Evolutionary conservation across 257 asterid species (phyloP).

Genomic region (Ilex aquifolium): DNA sequence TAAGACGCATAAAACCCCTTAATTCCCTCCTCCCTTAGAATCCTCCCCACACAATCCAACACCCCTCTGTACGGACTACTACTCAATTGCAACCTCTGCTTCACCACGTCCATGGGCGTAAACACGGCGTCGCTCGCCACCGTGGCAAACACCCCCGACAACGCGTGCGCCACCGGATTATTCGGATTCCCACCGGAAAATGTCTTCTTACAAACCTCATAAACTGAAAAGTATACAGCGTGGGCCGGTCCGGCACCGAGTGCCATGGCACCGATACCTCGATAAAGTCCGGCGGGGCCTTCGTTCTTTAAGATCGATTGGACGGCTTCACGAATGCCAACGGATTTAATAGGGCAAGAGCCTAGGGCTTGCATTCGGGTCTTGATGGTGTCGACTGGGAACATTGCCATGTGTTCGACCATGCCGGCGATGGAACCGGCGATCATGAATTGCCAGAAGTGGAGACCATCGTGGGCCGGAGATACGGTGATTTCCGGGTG

Average conservation of each 20-base stretch:
- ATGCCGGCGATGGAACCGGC: constrained; percentile 91
- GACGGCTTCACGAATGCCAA: constrained; percentile 52
- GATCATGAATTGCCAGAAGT: constrained; percentile 85
- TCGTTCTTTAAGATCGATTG: constrained; percentile 59
- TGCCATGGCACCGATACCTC: constrained; percentile 97
- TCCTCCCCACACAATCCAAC: constrained; percentile 72
- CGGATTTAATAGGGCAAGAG: constrained; percentile 75
- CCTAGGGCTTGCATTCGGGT: constrained; percentile 95
- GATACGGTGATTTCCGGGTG: constrained; percentile 27
- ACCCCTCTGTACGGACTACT: constrained; percentile 78
- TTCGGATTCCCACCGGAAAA: constrained; percentile 67
- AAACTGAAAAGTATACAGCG: constrained; percentile 85
- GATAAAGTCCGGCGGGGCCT: constrained; percentile 66
- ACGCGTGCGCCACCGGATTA: constrained; percentile 66
- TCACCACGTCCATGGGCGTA: constrained; percentile 98
- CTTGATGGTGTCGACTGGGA: constrained; percentile 87
- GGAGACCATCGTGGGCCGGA: constrained; percentile 76
- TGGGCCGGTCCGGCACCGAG: constrained; percentile 98
- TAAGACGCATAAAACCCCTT: constrained; percentile 78
- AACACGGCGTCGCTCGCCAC: constrained; percentile 84
- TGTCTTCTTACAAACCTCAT: constrained; percentile 65
- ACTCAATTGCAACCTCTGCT: constrained; percentile 89
- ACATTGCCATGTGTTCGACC: constrained; percentile 98
- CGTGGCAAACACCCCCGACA: constrained; percentile 83
- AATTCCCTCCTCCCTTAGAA: constrained; percentile 74